Evolutionary conservation across 352 stramenopile genomes (phyloP), one percentile per base, ranked within the genome.

Genomic region (Thalassiosira ordinaria): DNA sequence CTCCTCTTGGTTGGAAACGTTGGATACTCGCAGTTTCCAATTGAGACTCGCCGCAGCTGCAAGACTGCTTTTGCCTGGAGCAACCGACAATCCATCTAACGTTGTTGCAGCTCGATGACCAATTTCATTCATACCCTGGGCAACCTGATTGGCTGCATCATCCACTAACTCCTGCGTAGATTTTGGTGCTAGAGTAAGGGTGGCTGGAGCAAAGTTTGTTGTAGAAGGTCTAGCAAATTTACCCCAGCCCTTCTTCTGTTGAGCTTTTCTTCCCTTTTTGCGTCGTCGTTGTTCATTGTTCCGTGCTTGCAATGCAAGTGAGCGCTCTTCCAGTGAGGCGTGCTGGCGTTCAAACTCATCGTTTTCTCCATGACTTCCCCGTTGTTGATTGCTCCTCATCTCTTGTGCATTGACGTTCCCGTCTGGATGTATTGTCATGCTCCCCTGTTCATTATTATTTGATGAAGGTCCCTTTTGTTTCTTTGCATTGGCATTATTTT

Each of bases 311-410:
- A 68, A 59, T 44, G 68, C 68, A 5, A 80, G 60, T 14, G 70
- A 80, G 27, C 77, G 63, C 59, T 85, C 77, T 52, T 85, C 70
- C 49, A 85, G 55, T 41, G 77, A 80, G 33, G 70, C 77, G 46
- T 85, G 63, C 20, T 66, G 24, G 18, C 70, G 70, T 22, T 55
- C 22, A 63, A 85, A 85, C 74, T 85, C 77, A 74, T 78, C 55
- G 26, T 70, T 69, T 74, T 85, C 70, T 14, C 46, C 33, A 22
- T 59, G 27, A 41, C 35, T 9, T 35, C 16, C 26, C 62, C 26
- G 37, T 29, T 64, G 57, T 14, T 9, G 46, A 14, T 11, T 20
- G 18, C 8, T 22, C 11, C 9, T 29, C 16, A 26, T 22, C 29
- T 4, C 35, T 14, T 18, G 8, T 24, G 37, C 44, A 14, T 52